Base-by-base conservation (phyloP, 495 filamentous ascomycete species). In the Neurospora sp. region DNA sequence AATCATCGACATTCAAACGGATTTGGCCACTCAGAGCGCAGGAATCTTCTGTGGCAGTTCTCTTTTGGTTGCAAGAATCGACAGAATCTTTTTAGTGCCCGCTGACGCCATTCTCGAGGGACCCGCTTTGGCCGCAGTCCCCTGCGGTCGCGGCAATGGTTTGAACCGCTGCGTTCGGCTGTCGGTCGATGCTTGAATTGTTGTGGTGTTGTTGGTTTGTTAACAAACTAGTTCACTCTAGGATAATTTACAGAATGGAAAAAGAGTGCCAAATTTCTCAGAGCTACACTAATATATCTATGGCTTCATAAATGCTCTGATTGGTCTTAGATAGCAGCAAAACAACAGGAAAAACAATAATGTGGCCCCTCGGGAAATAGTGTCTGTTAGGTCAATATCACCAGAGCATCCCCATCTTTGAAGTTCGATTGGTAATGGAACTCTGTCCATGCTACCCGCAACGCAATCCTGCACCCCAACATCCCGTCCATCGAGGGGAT, bases 101-200 rank as follows among this genome's bases (percentile, higher is more conserved):
- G 73, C 75, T 80, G 78, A 80, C 78, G 78, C 78, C 78, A 80
- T 80, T 40, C 61, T 61, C 1, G 31, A 40, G 35, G 20, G 3
- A 61, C 38, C 16, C 31, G 73, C 74, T 73, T 70, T 73, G 69
- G 68, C 53, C 53, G 53, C 31, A 35, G 53, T 59, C 11, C 31
- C 12, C 40, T 42, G 12, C 40, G 40, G 40, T 44, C 41, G 53
- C 53, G 27, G 27, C 14, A 35, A 66, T 0, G 27, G 27, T 7
- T 66, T 66, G 14, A 66, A 66, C 53, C 53, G 27, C 53, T 37
- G 35, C 35, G 35, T 37, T 37, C 53, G 53, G 53, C 53, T 66
- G 53, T 66, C 53, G 53, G 53, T 66, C 27, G 14, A 59, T 59
- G 22, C 11, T 59, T 46, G 18, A 20, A n/a, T 48, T 8, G 16